Evolutionary conservation across 2,329 filamentous ascomycete genomes (phyloP), one percentile per base, ranked within the genome.

Genomic region (Talaromyces piceae): DNA sequence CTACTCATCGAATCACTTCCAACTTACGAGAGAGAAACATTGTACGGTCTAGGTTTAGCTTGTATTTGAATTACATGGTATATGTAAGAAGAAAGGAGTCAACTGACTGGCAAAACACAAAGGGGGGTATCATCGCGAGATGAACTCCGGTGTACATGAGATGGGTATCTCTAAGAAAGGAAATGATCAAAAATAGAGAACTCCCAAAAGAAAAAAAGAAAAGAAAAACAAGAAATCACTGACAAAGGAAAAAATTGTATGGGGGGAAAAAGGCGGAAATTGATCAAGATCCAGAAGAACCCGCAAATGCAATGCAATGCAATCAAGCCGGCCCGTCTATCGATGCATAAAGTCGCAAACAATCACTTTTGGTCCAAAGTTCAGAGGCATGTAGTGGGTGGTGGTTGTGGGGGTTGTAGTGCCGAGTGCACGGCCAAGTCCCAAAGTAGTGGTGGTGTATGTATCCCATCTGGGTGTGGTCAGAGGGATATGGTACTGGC

Each of bases 101-200:
- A 37, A 37, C 16, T 37, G 33, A 37, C 33, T 37, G 20, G 33
- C 23, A 43, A 49, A 49, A 18, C 45, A 45, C 20, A 48, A n/a
- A n/a, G 20, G 33, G 49, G 45, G 49, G 49, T 51, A 51, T 51
- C 49, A 51, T 51, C 49, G 27, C 25, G 48, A 41, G 51, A 49
- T 49, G 51, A 54, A 48, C 44, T 43, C 51, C 48, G n/a, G 41
- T 45, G 50, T 43, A 49, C 46, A 49, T 47, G 52, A 54, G 52
- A 54, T 54, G 48, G 52, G 52, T 54, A 54, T 54, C 52, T 54
- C 52, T 51, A 54, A 45, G 41, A 31, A 54, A 45, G 26, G 41
- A 51, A 54, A 46, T 25, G 13, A n/a, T n/a, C n/a, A n/a, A n/a
- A n/a, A n/a, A n/a, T n/a, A n/a, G n/a, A n/a, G n/a, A n/a, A n/a